Base-by-base conservation (phyloP, 2,329 filamentous ascomycete species). In the Knufia petricola region DNA sequence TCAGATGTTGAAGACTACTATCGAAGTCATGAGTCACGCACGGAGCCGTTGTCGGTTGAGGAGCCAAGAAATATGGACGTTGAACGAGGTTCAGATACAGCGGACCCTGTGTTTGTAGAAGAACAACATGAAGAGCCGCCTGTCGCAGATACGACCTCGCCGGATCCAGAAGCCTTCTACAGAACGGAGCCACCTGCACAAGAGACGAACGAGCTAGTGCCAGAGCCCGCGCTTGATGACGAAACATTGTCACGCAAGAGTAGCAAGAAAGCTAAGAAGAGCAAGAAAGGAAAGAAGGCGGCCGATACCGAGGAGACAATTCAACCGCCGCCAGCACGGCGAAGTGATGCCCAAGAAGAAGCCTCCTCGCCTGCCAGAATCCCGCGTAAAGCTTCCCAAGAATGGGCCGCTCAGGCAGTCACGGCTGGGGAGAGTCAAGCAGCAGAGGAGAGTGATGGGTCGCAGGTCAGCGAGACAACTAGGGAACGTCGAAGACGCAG, bases 401-500 rank as follows among this genome's bases (percentile, higher is more conserved):
- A 41, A 48, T 41, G 46, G 37, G 38, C 34, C 15, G 48, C 40
- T 19, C 30, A 40, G 28, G 26, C 38, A 24, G 15, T 32, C 13
- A 8, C 31, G 20, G 37, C 23, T 21, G 44, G 36, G 10, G 13
- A 24, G 8, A 34, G 20, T 9, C 38, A 40, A n/a, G 47, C 41
- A 13, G 50, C 48, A 21, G 37, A 51, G 13, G 47, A 53, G 19
- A 47, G 46, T 26, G 50, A 52, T 15, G 46, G 50, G 12, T 59
- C 56, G 3, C 52, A 57, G 28, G 54, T 59, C 17, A 59, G 56
- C 48, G 54, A 47, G 21, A 55, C 46, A 24, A 59, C 56, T 2
- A 52, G 56, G 31, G 56, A 59, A 46, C 53, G 56, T 46, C 55
- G 56, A 31, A 50, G 50, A 37, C 36, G 56, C 40, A 50, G 56